phyloP scores from a whole-genome alignment of 2,329 filamentous ascomycete genomes.

The Epichloe baconii region DNA sequence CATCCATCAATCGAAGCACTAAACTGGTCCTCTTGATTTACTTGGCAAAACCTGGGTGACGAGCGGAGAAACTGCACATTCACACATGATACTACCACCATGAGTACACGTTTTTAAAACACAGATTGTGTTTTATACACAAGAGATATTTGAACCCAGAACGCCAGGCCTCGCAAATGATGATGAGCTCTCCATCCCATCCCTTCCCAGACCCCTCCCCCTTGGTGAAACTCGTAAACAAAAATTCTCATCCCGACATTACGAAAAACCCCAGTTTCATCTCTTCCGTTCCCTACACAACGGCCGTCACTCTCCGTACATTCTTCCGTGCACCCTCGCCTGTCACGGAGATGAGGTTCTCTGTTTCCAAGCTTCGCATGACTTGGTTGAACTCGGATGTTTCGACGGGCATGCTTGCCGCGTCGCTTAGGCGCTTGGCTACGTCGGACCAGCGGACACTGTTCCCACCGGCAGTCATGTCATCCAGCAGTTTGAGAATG shows the following conservation, averaged over 20 bases:
- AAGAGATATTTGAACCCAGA: neutral
- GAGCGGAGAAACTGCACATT: no score
- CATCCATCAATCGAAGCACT: no score
- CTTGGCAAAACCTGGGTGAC: no score
- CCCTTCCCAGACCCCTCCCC: neutral
- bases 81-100: no score
- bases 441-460: constrained; percentile 70
- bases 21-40: no score
- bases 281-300: constrained; percentile 16
- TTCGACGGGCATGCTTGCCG: constrained; percentile 59
- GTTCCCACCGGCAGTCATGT: constrained; percentile 56
- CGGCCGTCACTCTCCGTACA: constrained; percentile 59
- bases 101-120: no score
- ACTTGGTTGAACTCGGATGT: constrained; percentile 71
- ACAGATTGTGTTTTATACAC: no score
- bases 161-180: neutral
- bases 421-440: constrained; percentile 57
- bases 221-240: neutral
- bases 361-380: constrained; percentile 66
- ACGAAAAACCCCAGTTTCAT: no score
- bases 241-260: neutral
- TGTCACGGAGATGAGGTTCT: constrained; percentile 65
- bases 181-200: neutral
- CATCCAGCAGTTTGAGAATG: constrained; percentile 62
- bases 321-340: constrained; percentile 77